Evolutionary conservation across 176 grass and related monocot species (phyloP).

Genomic region (Melocanna baccifera): DNA sequence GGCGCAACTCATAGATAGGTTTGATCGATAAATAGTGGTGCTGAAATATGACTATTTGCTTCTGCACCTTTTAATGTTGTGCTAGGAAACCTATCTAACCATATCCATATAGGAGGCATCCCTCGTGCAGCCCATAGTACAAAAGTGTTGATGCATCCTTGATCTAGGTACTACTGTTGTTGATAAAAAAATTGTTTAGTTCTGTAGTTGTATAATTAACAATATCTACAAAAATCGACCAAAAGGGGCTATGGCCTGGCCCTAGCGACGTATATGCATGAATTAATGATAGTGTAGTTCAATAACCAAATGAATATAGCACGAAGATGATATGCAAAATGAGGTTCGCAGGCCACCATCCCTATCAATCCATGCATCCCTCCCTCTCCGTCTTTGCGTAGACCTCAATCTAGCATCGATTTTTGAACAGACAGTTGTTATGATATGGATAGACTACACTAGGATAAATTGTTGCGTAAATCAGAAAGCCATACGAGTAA

Average conservation of each 20-base stretch:
- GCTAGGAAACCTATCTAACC: not conserved
- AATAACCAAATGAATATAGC: not conserved
- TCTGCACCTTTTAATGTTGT: not conserved
- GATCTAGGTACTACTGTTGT: not conserved
- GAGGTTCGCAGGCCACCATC: not conserved
- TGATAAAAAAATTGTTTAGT: not conserved
- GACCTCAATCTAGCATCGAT: not conserved
- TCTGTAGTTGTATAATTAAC: not conserved
- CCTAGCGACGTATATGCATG: not conserved
- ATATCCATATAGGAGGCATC: not conserved
- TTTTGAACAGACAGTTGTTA: not conserved
- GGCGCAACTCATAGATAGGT: not conserved
- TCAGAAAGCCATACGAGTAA: no score
- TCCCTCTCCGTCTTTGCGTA: not conserved
- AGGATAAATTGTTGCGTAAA: no score
- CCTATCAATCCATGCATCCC: not conserved
- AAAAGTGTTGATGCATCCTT: not conserved
- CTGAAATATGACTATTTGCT: not conserved
- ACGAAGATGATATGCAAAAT: not conserved
- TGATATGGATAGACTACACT: no score
- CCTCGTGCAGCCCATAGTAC: not conserved
- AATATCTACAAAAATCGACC: not conserved
- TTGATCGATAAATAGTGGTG: not conserved
- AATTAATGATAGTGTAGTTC: not conserved
- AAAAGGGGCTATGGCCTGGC: not conserved